Conservation (phyloP, 2,329 filamentous ascomycete genomes). For the Grosmannia huntii region DNA sequence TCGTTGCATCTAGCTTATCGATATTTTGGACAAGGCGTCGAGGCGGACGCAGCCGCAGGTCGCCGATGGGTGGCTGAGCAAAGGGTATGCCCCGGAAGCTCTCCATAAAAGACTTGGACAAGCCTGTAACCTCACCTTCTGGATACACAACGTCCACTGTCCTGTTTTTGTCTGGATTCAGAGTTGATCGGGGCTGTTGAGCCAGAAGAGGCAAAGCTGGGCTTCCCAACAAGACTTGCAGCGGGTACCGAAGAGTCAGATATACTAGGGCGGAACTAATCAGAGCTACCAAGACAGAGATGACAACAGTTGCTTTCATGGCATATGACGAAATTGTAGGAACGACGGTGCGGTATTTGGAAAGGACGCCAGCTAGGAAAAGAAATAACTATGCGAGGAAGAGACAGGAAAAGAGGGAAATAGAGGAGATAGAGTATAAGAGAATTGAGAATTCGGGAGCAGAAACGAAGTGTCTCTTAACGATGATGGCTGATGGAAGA, state of each 20-base stretch:
- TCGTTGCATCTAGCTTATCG: constrained; percentile 49
- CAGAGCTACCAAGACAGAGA: neutral
- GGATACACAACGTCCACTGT: constrained; percentile 5
- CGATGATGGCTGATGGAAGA: too few relatives aligned
- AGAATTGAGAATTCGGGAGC: too few relatives aligned
- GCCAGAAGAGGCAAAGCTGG: neutral
- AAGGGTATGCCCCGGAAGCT: constrained; percentile 65
- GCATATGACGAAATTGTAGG: neutral
- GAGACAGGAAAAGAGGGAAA: neutral
- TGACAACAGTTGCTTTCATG: neutral
- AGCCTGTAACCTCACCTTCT: constrained; percentile 6
- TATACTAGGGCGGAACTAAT: neutral
- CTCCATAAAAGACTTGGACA: constrained; percentile 35
- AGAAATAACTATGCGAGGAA: neutral
- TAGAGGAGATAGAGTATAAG: neutral
- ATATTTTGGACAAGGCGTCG: constrained; percentile 42
- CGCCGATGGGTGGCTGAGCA: constrained; percentile 54
- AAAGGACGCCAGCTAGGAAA: neutral
- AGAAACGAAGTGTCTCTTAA: too few relatives aligned
- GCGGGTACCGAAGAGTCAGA: too few relatives aligned
- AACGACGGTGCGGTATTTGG: neutral
- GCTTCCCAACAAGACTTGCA: neutral
- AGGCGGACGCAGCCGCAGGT: constrained; percentile 57
- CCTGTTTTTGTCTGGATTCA: neutral
- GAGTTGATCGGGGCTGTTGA: too few relatives aligned